Conservation (phyloP, 73 alveolate genomes). For the Tetrahymena thermophila region DNA sequence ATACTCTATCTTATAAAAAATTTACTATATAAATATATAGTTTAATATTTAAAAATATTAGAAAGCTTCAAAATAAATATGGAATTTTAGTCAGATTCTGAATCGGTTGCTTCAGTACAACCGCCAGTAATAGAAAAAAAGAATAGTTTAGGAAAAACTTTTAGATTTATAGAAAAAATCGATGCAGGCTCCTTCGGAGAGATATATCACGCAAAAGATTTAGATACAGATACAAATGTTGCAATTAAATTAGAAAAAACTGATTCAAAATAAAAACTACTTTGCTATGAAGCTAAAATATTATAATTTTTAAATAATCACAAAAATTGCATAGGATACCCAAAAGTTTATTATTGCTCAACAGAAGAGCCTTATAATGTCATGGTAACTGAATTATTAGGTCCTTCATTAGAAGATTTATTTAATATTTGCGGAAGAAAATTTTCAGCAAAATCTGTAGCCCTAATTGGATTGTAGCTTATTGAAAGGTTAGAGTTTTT, state of each 20-base stretch:
- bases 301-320: slow-evolving; percentile 50
- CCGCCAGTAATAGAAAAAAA: not conserved
- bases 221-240: slow-evolving; percentile 54
- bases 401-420: slow-evolving; percentile 92
- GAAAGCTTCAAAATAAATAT: not conserved
- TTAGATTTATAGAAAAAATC: not conserved
- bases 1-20: not conserved
- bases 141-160: not conserved
- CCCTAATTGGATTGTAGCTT: not conserved
- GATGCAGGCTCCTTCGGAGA: not conserved
- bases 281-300: slow-evolving; percentile 65
- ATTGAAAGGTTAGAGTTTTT: slow-evolving; percentile 28
- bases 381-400: slow-evolving; percentile 94
- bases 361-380: slow-evolving; percentile 93
- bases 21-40: not conserved
- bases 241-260: slow-evolving; percentile 70
- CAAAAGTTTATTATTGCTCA: slow-evolving; percentile 89
- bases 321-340: slow-evolving; percentile 61
- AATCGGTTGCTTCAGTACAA: not conserved
- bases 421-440: slow-evolving; percentile 79
- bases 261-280: slow-evolving; percentile 30
- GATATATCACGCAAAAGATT: slow-evolving; percentile 41
- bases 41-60: too few species aligned
- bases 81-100: not conserved
- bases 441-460: slow-evolving; percentile 16